A percentile compares a stretch with the other conserved stretches of the same genome.
Conservation (phyloP, 257 asterid species). For the Solanum microdontum region DNA sequence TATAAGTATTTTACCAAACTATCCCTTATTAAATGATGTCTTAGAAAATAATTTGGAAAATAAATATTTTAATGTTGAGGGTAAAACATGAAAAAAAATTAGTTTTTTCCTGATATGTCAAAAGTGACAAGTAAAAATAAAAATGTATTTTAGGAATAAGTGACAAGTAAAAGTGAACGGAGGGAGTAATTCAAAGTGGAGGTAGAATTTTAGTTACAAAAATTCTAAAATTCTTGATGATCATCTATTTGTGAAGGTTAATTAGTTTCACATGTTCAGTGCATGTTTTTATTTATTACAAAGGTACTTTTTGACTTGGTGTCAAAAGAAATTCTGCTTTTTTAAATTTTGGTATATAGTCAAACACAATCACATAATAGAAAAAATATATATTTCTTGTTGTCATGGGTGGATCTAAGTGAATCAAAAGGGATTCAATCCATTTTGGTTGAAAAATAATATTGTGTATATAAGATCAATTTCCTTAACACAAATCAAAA, state of each 20-base stretch:
- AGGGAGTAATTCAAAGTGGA: too few species aligned
- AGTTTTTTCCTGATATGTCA: too few species aligned
- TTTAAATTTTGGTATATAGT: background rate
- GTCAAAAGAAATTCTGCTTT: background rate
- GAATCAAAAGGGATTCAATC: background rate
- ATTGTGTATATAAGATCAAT: too few species aligned
- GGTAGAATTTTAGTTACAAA: background rate
- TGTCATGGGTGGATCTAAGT: background rate
- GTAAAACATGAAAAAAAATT: too few species aligned
- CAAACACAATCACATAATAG: background rate
- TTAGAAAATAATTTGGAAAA: too few species aligned
- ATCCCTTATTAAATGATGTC: too few species aligned
- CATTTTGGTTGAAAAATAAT: background rate
- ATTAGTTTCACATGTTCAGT: background rate
- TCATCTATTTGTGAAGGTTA: background rate
- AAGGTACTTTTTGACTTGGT: background rate
- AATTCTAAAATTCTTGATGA: background rate
- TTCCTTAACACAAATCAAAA: background rate
- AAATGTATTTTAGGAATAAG: too few species aligned
- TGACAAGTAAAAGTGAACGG: too few species aligned
- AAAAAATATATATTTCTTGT: background rate
- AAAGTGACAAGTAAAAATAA: too few species aligned
- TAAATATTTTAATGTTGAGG: too few species aligned
- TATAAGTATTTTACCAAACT: too few species aligned
- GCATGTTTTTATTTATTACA: background rate